Evolutionary conservation across 75 land plant genomes (phyloP), one percentile per base, ranked within the genome.

Genomic region (Selaginella moellendorffii): DNA sequence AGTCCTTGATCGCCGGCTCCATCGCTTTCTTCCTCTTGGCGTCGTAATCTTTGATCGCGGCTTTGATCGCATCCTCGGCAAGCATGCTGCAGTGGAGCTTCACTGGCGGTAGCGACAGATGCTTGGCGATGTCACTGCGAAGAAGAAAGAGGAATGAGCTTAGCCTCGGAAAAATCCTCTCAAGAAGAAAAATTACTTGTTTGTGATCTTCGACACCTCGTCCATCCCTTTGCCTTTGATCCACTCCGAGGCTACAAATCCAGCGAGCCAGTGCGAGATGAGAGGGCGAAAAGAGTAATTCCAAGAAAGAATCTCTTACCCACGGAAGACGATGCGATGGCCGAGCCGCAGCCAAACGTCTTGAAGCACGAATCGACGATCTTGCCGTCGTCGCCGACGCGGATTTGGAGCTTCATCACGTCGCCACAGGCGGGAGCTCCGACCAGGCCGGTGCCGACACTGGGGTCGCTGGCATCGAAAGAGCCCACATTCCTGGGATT

Each of bases 21-120:
- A 36, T 36, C 10, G 42, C 20, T 62, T 83, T 81, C 28, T 68
- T 61, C 28, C 65, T 71, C 71, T 81, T 83, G 28, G 73, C 73
- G 62, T 84, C 70, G 54, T 77, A 84, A 52, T 84, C 78, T 54
- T 77, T 81, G 19, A 82, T 70, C 26, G 83, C 80, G 31, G 85
- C 84, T 64, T 86, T 86, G 26, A 86, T 83, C 26, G 89, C 89
- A 70, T 86, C 87, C 61, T 86, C 87, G n/a, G 89, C 87, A 54
- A 86, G 87, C 96, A 89, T 89, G 77, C 92, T 86, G 76, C 96
- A 89, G 62, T 89, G 96, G 2, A 89, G 83, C 74, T 89, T 89
- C 54, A 89, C 96, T 30, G 96, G 96, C 0, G 96, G 96, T 27
- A 89, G 81, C 0, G 88, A 89, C 18, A 87, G 85, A 70, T 89